These are phyloP conservation scores for Aspergillus aculeatinus DNA, from an alignment of 2,329 filamentous ascomycete species.

Conservation along the genomic window DNA sequence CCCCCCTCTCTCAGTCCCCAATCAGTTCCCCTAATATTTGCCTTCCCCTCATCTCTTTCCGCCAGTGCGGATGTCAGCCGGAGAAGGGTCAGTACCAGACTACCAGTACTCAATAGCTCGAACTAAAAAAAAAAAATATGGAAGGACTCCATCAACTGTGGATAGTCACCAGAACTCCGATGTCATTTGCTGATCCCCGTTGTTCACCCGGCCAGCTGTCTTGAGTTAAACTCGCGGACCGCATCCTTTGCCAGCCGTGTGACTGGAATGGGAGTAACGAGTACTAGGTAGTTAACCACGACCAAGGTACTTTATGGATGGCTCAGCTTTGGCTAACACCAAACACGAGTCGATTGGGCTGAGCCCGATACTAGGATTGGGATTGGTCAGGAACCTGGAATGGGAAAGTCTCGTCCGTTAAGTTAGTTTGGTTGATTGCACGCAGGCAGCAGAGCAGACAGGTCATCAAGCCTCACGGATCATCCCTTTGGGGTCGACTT, in stretches of 20 bases:
- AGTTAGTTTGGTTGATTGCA: not conserved
- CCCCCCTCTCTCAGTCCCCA: not conserved
- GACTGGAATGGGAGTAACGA: not conserved
- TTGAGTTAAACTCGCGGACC: not conserved
- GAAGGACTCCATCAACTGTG: too few relatives aligned
- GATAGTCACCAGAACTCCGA: not conserved
- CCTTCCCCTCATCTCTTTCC: not conserved
- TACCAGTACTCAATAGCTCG: not conserved
- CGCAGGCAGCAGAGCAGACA: slow-evolving; percentile 8
- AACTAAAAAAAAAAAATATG: not conserved
- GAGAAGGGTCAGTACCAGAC: not conserved
- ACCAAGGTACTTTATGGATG: too few relatives aligned
- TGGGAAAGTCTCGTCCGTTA: slow-evolving; percentile 1
- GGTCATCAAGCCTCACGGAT: slow-evolving; percentile 1
- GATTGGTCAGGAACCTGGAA: not conserved
- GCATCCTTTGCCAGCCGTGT: not conserved
- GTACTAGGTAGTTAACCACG: too few relatives aligned
- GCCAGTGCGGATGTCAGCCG: not conserved
- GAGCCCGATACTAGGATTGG: not conserved
- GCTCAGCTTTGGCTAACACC: not conserved
- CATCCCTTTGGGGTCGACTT: slow-evolving; percentile 1
- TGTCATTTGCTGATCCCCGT: not conserved
- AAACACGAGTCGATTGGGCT: not conserved
- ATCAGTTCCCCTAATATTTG: not conserved
- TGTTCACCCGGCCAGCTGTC: not conserved